Percentiles rank a stretch among this genome's conserved stretches.
Evolutionary conservation across 345 rosid species (phyloP).

Genomic region (Populus euphratica): DNA sequence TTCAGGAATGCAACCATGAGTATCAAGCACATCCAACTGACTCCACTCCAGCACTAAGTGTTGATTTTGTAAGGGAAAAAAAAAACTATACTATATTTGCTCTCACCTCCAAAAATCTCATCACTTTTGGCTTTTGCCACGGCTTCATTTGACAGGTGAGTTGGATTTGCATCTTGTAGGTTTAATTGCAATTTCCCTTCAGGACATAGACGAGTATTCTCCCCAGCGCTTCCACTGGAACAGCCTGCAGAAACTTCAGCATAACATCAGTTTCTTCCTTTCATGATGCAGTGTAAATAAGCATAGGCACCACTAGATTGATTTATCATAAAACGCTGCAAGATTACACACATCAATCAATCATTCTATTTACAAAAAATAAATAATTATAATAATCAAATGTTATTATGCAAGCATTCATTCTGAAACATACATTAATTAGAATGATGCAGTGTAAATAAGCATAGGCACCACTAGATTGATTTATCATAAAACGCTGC

Average conservation of each 20-base stretch:
- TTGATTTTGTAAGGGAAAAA: background rate
- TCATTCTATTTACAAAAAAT: background rate
- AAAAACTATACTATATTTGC: background rate
- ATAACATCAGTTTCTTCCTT: background rate
- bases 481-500: no score
- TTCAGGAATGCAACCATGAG: background rate
- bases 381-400: no score
- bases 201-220: background rate
- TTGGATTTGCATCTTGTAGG: conserved; percentile 5
- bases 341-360: background rate
- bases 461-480: no score
- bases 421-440: no score
- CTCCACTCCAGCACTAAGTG: background rate
- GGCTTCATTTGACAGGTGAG: conserved; percentile 9
- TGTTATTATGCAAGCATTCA: no score
- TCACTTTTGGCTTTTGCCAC: conserved; percentile 5
- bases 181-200: background rate
- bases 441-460: no score
- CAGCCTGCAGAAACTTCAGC: conserved; percentile 16
- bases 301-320: background rate
- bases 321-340: background rate
- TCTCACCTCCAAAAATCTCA: conserved; percentile 3
- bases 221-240: background rate
- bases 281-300: background rate
- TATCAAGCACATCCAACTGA: background rate